Base-by-base conservation (phyloP, 352 stramenopile species). In the Thraustochytrium sp. region DNA sequence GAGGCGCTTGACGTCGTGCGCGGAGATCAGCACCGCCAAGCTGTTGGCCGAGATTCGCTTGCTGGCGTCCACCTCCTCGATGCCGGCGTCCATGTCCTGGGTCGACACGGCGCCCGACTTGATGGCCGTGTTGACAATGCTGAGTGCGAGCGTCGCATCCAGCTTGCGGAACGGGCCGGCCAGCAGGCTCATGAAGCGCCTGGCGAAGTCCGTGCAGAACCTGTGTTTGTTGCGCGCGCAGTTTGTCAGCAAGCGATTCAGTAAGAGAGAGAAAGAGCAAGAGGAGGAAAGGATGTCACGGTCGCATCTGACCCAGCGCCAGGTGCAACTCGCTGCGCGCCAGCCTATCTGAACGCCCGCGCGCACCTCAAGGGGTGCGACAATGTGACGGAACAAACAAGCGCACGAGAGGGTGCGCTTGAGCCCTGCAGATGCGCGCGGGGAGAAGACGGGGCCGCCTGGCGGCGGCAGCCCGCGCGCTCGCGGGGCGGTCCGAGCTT, bases 1-100 rank as follows among this genome's bases (percentile, higher is more conserved):
- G 59, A 99, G 91, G 23, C 97, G 94, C 87, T 98, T 97, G 37
- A 98, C 88, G 88, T 99, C 97, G 89, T 99, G 97, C 26, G 61
- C 31, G 4, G 49, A 83, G 18, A 84, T 23, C 4, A 65, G 31
- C 23, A 63, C 31, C 21, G 42, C 36, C 34, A 80, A 42, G 44
- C 90, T 89, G 51, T 88, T 91, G 40, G 89, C 88, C 31, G 89
- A 93, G 85, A 89, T 91, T 78, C 46, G 16, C 16, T 18, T 18
- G 8, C 23, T 21, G 51, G 48, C 31, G n/a, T 49, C 44, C 46
- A 21, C 68, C 3, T 26, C n/a, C 68, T 80, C 68, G 31, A 21
- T 18, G 26, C 68, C 68, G 23, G 68, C 68, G 5, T 80, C 53
- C 26, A 80, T 80, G 9, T 61, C 68, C 21, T 44, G 3, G 4